A percentile compares a stretch with the other conserved stretches of the same genome.
Conservation (phyloP, 139 green algal genomes). For the Picochlorum sp. region DNA sequence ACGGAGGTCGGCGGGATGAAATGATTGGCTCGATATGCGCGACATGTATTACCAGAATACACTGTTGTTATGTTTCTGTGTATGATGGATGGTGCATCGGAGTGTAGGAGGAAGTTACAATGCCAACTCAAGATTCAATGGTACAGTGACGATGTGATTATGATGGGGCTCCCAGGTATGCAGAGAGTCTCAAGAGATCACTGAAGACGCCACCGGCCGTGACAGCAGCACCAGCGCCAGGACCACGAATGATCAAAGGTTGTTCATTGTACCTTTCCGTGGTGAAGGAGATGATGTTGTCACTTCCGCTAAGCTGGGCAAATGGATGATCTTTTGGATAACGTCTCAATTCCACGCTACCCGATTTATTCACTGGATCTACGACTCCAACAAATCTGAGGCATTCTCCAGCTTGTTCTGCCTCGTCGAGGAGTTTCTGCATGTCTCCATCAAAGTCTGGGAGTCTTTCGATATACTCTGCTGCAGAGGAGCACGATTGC, state of each 20-base stretch:
- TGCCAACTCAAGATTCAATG: neutral
- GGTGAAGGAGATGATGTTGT: constrained; percentile 92
- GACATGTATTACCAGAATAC: no score
- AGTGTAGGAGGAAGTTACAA: no score
- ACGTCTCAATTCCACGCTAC: constrained; percentile 74
- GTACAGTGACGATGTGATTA: constrained; percentile 33
- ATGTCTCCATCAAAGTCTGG: constrained; percentile 87
- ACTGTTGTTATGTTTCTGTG: no score
- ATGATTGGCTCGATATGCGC: no score
- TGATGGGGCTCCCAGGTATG: constrained; percentile 89
- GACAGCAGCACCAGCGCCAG: constrained; percentile 90
- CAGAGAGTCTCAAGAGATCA: constrained; percentile 84
- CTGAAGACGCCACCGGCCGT: constrained; percentile 94
- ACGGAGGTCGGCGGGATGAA: no score
- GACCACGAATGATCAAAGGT: constrained; percentile 81
- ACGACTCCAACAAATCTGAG: constrained; percentile 91
- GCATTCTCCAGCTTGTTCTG: constrained; percentile 72
- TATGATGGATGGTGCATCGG: no score
- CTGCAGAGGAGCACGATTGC: constrained; percentile 26
- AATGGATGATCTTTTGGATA: constrained; percentile 87
- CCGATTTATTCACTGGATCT: constrained; percentile 60
- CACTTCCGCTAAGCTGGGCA: constrained; percentile 48
- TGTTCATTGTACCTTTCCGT: constrained; percentile 72
- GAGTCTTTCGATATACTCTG: constrained; percentile 79
- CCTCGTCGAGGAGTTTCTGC: constrained; percentile 47